A percentile compares a stretch with the other conserved stretches of the same genome.
Evolutionary conservation across 139 green algal species (phyloP).

Genomic region (Chlorella ohadii): DNA sequence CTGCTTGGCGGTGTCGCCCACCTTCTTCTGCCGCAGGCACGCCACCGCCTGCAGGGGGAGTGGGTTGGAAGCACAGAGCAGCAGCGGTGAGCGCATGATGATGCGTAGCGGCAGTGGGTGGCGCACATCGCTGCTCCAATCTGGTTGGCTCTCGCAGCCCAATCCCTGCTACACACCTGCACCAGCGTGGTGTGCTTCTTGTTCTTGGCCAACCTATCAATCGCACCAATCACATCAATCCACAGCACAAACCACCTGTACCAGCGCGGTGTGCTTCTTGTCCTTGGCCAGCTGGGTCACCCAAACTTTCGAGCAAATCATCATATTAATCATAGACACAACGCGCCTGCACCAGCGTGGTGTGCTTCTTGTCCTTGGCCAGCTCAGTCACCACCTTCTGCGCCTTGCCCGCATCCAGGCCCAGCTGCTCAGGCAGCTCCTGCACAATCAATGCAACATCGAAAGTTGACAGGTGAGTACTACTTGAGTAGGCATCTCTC

Average conservation of each 20-base stretch:
- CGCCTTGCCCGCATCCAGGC: conserved; percentile 60
- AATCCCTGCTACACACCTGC: too few species aligned
- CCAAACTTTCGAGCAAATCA: neutral
- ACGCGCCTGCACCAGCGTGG: conserved; percentile 81
- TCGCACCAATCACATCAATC: too few species aligned
- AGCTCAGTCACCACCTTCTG: conserved; percentile 58
- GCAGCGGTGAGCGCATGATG: too few species aligned
- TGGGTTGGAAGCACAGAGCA: neutral
- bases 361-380: conserved; percentile 78
- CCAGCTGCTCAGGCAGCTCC: conserved; percentile 75
- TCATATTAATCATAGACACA: too few species aligned
- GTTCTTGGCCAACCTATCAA: too few species aligned
- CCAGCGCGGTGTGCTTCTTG: neutral
- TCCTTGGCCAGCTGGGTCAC: neutral
- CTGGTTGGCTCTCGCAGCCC: too few species aligned
- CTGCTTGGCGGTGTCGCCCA: conserved; percentile 54
- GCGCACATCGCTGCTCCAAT: too few species aligned
- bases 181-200: too few species aligned
- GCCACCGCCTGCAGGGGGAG: conserved; percentile 50
- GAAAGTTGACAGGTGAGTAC: too few species aligned
- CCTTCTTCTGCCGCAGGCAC: conserved; percentile 79
- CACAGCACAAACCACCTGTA: too few species aligned
- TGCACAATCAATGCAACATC: conserved; percentile 13
- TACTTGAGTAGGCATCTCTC: too few species aligned
- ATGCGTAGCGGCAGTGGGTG: too few species aligned